These are phyloP conservation scores for Brettanomyces bruxellensis DNA, from an alignment of 805 yeast genomes.

Conservation along the genomic window DNA sequence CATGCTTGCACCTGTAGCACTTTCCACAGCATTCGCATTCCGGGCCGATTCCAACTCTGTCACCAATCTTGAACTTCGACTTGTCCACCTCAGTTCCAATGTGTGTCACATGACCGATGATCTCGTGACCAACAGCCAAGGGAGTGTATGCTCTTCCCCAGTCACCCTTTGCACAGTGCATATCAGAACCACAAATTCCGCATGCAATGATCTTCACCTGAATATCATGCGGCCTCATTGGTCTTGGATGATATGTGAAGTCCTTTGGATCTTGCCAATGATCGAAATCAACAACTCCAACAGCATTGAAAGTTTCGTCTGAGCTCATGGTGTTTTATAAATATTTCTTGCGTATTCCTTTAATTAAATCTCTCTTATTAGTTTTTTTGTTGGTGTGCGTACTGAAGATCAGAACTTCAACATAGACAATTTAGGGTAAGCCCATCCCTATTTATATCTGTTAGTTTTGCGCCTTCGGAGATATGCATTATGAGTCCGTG, in stretches of 20 bases:
- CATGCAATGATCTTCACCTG: constrained; percentile 37
- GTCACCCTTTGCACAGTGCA: constrained; percentile 32
- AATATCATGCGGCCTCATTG: constrained; percentile 20
- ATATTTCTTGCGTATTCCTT: not conserved
- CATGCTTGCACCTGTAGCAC: constrained; percentile 30
- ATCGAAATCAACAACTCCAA: constrained; percentile 11
- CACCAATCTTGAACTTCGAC: constrained; percentile 31
- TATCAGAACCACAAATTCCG: constrained; percentile 44
- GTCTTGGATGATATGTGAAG: constrained; percentile 12
- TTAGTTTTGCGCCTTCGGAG: too few species aligned
- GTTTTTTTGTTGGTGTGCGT: too few species aligned
- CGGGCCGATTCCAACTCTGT: constrained; percentile 46
- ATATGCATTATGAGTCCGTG: too few species aligned
- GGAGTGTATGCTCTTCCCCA: constrained; percentile 13
- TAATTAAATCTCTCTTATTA: too few species aligned
- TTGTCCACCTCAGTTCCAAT: constrained; percentile 27
- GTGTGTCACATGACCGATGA: constrained; percentile 32
- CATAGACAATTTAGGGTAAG: too few species aligned
- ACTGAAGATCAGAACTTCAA: too few species aligned
- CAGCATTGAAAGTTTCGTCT: constrained; percentile 6
- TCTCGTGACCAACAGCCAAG: constrained; percentile 36
- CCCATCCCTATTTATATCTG: too few species aligned
- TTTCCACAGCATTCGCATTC: constrained; percentile 28
- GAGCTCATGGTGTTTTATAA: not conserved
- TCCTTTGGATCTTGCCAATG: constrained; percentile 11